Base-by-base conservation (phyloP, 768 basidiomycete species). In the Trametes villosa region DNA sequence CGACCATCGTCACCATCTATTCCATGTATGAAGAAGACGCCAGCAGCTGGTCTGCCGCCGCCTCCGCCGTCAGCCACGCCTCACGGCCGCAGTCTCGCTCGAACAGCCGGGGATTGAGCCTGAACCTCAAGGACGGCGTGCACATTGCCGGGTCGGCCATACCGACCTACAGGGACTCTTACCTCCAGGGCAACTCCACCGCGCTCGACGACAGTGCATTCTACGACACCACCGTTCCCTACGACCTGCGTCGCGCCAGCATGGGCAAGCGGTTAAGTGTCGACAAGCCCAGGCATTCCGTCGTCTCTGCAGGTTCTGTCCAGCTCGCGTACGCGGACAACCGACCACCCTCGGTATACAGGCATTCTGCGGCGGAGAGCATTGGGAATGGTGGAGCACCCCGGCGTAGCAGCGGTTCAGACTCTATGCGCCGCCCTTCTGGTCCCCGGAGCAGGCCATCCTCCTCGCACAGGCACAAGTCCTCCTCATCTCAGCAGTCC, bases 1-100 rank as follows among this genome's bases (percentile, higher is more conserved):
- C 88, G 49, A 85, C 90, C 13, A 89, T 93, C 70, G 85, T 88
- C 70, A 86, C 89, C 53, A 93, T 94, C 57, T 94, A 92, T 72
- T 91, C 89, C 49, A 92, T 92, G 91, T 94, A 94, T 72, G 85
- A 85, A 53, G 86, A 87, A 71, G 83, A 86, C 58, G 69, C 76
- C 52, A 72, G 77, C 52, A 82, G 81, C 77, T 86, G 83, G 81
- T 69, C 77, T 70, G 68, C 74, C 66, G 71, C 61, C 59, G 61
- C 54, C 46, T 48, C 57, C 24, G 51, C 44, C 59, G 60, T 65
- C 51, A 63, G 57, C 65, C 70, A 57, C 42, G 59, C 52, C 67
- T 60, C 56, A 40, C 56, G 47, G 36, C 56, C 47, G 13, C 47
- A 58, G 47, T 42, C 76, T 62, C 76, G 70, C 47, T 73, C 67